These are phyloP conservation scores for Nannizziopsis barbatae DNA, from an alignment of 2,329 filamentous ascomycete species.

Conservation along the genomic window DNA sequence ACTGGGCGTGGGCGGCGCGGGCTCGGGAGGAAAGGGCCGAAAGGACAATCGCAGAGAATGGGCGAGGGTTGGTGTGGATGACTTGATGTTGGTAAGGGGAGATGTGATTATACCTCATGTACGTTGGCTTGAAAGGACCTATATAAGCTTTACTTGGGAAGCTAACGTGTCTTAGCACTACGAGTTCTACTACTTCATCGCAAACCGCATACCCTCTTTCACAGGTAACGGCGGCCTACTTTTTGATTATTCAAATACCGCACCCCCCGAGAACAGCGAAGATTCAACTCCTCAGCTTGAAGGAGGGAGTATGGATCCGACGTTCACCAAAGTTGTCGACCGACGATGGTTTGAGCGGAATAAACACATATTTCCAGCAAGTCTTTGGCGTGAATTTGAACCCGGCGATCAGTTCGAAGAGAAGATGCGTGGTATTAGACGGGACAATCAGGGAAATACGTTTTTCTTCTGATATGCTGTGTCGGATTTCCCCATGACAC, in stretches of 20 bases:
- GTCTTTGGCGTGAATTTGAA: conserved; percentile 90
- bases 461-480: conserved; percentile 61
- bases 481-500: neutral
- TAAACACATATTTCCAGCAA: conserved; percentile 96
- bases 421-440: conserved; percentile 58
- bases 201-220: conserved; percentile 57
- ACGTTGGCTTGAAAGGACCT: conserved; percentile 33
- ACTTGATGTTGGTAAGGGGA: conserved; percentile 83
- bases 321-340: conserved; percentile 85
- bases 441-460: conserved; percentile 78
- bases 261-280: conserved; percentile 30
- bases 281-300: conserved; percentile 50
- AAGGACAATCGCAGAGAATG: conserved; percentile 65
- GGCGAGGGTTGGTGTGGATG: conserved; percentile 88
- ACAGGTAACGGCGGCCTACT: conserved; percentile 62
- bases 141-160: neutral
- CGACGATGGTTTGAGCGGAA: conserved; percentile 93
- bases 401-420: conserved; percentile 63
- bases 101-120: conserved; percentile 91
- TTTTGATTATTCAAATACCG: conserved; percentile 59
- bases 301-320: conserved; percentile 65
- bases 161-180: conserved; percentile 57
- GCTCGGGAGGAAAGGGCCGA: conserved; percentile 34
- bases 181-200: conserved; percentile 92
- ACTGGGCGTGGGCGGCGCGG: conserved; percentile 56